Evolutionary conservation across 2,329 filamentous ascomycete species (phyloP), one percentile per base, ranked within the genome.

Genomic region (Trichoderma guizhouense): DNA sequence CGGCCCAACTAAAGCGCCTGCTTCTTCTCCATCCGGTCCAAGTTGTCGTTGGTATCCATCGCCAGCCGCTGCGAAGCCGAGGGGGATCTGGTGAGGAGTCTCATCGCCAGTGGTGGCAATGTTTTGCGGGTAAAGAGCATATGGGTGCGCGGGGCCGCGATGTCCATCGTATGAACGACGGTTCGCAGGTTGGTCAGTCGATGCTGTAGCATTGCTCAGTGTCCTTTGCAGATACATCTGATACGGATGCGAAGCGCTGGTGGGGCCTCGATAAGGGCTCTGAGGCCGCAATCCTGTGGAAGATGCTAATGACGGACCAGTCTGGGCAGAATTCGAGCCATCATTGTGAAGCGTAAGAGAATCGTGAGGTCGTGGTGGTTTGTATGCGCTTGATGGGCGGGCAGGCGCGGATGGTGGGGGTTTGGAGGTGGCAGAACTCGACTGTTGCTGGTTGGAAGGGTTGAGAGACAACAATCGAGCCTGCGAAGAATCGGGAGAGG

Each of bases 1-100:
- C 0, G 92, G 93, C 1, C 94, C 94, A 66, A 98, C 91, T 69
- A 98, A 89, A 79, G 95, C 94, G 61, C 92, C 93, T n/a, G 89
- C 85, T 76, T 97, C 95, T 81, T 97, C 94, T 67, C 93, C 93
- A 71, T 94, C 92, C 0, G 93, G 91, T 0, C 92, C 93, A 66
- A 93, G 82, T 66, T 91, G 89, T 74, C 92, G 86, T 77, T 91
- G 92, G 76, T 94, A 97, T 69, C 87, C 84, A 72, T 87, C 88
- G 7, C 85, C 85, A 43, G 90, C 83, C 7, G 91, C 91, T 7
- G 90, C 90, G 75, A 97, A 97, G 5, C 93, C 94, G 15, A 96
- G 87, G 1, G 89, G 91, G 74, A 91, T 92, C 72, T 76, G 74
- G 73, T 78, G 79, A 6, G 73, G 74, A 12, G 77, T 85, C 76